Evolutionary conservation across 331 rosid genomes (phyloP).

Genomic region (Telfairia occidentalis): DNA sequence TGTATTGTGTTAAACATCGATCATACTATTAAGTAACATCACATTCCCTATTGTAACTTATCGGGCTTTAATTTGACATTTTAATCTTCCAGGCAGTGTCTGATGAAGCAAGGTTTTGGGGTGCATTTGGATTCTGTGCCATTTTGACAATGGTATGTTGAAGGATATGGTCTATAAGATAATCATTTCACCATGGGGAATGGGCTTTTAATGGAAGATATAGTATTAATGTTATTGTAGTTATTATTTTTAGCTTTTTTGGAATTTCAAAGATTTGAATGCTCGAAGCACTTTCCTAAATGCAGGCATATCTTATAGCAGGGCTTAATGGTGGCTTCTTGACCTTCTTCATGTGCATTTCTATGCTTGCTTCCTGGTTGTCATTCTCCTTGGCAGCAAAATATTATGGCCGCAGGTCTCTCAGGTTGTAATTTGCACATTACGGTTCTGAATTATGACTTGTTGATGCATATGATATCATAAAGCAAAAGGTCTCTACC

Average conservation of each 20-base stretch:
- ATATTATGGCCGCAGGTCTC: conserved; percentile 44
- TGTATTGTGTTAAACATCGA: background rate
- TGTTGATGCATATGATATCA: background rate
- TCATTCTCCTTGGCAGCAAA: conserved; percentile 48
- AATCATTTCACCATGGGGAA: background rate
- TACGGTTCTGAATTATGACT: background rate
- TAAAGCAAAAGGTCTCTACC: background rate
- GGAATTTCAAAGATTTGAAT: conserved; percentile 4
- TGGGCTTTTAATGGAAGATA: background rate
- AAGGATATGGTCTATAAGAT: conserved; percentile 10
- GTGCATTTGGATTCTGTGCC: conserved; percentile 84
- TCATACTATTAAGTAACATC: conserved; percentile 4
- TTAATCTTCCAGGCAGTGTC: conserved; percentile 48
- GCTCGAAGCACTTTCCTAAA: conserved; percentile 34
- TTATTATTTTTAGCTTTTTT: background rate
- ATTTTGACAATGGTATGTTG: conserved; percentile 48
- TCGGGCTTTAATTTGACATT: conserved; percentile 16
- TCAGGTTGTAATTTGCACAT: conserved; percentile 41
- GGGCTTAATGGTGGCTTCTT: conserved; percentile 90
- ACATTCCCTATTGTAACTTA: background rate
- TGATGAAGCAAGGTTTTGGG: conserved; percentile 91
- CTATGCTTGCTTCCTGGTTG: conserved; percentile 80
- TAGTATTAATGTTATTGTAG: background rate
- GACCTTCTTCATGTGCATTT: conserved; percentile 45
- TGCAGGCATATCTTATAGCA: conserved; percentile 76